Percentiles rank a stretch among this genome's conserved stretches.
Conservation (phyloP, 208 protist genomes). For the Leptomonas seymouri region DNA sequence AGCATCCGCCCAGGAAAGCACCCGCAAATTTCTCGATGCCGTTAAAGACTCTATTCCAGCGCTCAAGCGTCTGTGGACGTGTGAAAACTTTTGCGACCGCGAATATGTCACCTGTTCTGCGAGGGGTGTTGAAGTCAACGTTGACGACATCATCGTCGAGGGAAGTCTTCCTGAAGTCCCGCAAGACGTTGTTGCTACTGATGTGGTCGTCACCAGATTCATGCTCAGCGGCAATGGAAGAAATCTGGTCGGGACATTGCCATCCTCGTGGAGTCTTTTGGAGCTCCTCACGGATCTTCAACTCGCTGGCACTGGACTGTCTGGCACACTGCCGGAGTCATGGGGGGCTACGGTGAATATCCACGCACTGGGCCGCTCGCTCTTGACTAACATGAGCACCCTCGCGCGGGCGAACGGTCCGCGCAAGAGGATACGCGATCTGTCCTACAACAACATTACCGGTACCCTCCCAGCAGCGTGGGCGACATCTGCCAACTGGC, state of each 20-base stretch:
- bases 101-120: slow-evolving; percentile 12
- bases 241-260: slow-evolving; percentile 14
- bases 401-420: not conserved
- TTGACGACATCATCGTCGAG: slow-evolving; percentile 6
- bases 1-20: slow-evolving; percentile 13
- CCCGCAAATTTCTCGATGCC: slow-evolving; percentile 21
- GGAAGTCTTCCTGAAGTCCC: slow-evolving; percentile 23
- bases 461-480: slow-evolving; percentile 2
- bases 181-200: not conserved
- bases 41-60: slow-evolving; percentile 16
- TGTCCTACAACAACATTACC: slow-evolving; percentile 10
- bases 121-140: slow-evolving; percentile 8
- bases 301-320: slow-evolving; percentile 2
- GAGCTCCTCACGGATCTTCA: slow-evolving; percentile 4
- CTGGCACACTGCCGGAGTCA: slow-evolving; percentile 5
- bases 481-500: not conserved
- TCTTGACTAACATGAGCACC: not conserved
- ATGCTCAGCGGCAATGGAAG: slow-evolving; percentile 6
- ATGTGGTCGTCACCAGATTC: slow-evolving; percentile 18
- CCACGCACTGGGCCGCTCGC: not conserved
- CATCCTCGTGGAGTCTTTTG: slow-evolving; percentile 12
- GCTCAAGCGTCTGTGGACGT: slow-evolving; percentile 16
- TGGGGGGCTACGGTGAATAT: not conserved
- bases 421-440: not conserved
- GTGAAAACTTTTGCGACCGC: slow-evolving; percentile 31